Percentiles rank a stretch among this genome's conserved stretches.
Evolutionary conservation across 805 yeast genomes (phyloP).

Genomic region (Barnettozyma californica): DNA sequence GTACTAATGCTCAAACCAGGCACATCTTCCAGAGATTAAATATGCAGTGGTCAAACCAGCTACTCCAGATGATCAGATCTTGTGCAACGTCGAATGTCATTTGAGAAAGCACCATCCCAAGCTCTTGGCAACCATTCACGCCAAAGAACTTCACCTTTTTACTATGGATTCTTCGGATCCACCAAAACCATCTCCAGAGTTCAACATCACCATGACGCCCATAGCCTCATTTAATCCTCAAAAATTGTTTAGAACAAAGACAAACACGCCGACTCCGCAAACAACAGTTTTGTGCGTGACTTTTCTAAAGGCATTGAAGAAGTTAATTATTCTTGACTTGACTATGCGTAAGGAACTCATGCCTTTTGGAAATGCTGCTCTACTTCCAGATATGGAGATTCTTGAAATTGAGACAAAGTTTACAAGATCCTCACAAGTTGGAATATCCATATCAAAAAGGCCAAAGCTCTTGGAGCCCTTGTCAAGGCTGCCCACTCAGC

Average conservation of each 20-base stretch:
- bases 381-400: constrained; percentile 27
- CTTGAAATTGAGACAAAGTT: constrained; percentile 44
- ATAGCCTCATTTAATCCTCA: constrained; percentile 17
- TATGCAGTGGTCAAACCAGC: constrained; percentile 15
- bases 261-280: constrained; percentile 28
- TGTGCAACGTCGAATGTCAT: constrained; percentile 36
- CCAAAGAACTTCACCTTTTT: constrained; percentile 41
- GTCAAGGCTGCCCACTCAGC: constrained; percentile 15
- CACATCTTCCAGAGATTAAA: constrained; percentile 15
- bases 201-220: constrained; percentile 13
- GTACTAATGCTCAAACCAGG: constrained; percentile 1
- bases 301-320: constrained; percentile 45
- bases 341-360: constrained; percentile 31
- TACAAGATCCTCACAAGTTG: constrained; percentile 39
- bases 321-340: constrained; percentile 32
- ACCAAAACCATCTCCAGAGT: constrained; percentile 28
- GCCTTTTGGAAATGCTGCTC: constrained; percentile 47
- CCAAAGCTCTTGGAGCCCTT: constrained; percentile 30
- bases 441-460: constrained; percentile 30
- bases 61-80: constrained; percentile 32
- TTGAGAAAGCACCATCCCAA: constrained; percentile 31
- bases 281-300: constrained; percentile 35
- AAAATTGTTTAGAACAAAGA: constrained; percentile 10
- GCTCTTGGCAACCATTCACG: constrained; percentile 33
- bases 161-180: constrained; percentile 31